These are phyloP conservation scores for Calonectria hawksworthii DNA, from an alignment of 2,329 filamentous ascomycete genomes.

Conservation along the genomic window DNA sequence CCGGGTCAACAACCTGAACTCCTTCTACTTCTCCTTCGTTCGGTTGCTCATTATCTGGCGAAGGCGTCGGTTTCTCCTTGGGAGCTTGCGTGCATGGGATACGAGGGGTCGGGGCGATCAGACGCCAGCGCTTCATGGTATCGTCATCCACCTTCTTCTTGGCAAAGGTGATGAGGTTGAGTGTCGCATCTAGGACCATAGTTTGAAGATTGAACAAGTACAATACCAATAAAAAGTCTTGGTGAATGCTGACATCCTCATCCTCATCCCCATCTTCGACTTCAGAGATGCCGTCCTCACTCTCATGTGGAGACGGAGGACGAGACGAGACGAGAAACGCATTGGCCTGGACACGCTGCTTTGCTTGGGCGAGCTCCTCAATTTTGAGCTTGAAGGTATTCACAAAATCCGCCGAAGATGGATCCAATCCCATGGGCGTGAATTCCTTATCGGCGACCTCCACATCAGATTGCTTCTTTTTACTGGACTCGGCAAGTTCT, in stretches of 20 bases:
- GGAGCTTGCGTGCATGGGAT: not conserved
- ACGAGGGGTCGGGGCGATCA: not conserved
- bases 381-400: not conserved
- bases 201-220: constrained; percentile 23
- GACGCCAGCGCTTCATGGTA: constrained; percentile 2
- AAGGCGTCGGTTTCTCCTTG: not conserved
- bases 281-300: not conserved
- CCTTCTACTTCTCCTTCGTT: not conserved
- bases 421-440: constrained; percentile 1
- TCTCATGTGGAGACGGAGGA: not conserved
- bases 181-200: constrained; percentile 23
- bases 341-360: constrained; percentile 7
- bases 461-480: not conserved
- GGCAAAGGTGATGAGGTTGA: constrained; percentile 20
- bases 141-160: constrained; percentile 17
- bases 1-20: constrained; percentile 22
- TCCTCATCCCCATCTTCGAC: not conserved
- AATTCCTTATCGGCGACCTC: not conserved
- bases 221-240: constrained; percentile 23
- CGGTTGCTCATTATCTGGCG: not conserved
- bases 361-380: constrained; percentile 9
- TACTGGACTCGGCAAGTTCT: constrained; percentile 3
- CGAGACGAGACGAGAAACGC: constrained; percentile 10
- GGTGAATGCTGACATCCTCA: constrained; percentile 14
- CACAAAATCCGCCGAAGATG: constrained; percentile 11